Percentiles rank a stretch among this genome's conserved stretches.
phyloP scores from a whole-genome alignment of 192 early-diverging fungal species.

The Glomus cerebriforme region DNA sequence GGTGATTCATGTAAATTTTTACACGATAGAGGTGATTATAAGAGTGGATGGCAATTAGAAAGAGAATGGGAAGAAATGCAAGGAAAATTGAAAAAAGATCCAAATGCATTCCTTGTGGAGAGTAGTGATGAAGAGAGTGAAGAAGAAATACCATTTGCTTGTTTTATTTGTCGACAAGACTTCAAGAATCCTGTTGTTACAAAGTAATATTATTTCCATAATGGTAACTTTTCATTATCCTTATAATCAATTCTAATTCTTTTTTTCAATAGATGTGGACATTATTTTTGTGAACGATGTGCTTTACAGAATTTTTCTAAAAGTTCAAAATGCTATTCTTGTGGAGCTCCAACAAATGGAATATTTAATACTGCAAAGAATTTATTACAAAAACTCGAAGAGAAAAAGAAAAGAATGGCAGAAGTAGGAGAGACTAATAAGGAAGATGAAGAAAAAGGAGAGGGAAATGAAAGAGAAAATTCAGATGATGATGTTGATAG shows the following conservation, averaged over 20 bases:
- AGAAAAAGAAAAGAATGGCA: constrained; percentile 37
- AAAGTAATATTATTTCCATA: constrained; percentile 45
- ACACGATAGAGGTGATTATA: constrained; percentile 97
- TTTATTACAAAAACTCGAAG: constrained; percentile 56
- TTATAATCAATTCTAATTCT: neutral
- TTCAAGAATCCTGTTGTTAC: constrained; percentile 92
- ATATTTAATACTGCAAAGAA: constrained; percentile 83
- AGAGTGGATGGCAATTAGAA: constrained; percentile 97
- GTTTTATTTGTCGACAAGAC: constrained; percentile 86
- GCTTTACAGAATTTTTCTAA: constrained; percentile 84
- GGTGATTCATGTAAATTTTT: constrained; percentile 98
- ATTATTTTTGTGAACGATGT: constrained; percentile 97
- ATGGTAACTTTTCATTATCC: neutral
- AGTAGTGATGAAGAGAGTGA: constrained; percentile 57
- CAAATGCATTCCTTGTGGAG: constrained; percentile 48
- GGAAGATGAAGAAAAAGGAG: constrained; percentile 29
- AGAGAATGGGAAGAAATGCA: constrained; percentile 94
- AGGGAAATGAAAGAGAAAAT: constrained; percentile 30
- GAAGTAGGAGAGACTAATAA: constrained; percentile 39
- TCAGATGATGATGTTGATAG: constrained; percentile 40
- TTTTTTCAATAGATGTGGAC: constrained; percentile 66
- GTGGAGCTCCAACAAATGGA: constrained; percentile 80
- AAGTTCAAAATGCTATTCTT: constrained; percentile 88
- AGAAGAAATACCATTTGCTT: constrained; percentile 93
- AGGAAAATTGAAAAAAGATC: constrained; percentile 57